phyloP scores from a whole-genome alignment of 441 rosid genomes.

The Pelargonium cotyledonis region DNA sequence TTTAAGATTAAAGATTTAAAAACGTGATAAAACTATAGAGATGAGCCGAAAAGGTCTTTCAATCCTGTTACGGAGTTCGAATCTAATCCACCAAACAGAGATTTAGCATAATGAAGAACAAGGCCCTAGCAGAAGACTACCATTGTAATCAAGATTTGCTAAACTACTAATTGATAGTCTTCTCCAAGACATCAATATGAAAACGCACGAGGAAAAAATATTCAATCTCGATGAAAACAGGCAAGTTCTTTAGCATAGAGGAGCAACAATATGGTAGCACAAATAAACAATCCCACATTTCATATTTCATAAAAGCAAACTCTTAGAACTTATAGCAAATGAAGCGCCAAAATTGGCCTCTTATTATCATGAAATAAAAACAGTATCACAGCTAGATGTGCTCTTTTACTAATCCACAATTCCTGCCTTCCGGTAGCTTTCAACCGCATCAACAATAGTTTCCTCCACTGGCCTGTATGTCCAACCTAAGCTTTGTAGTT shows the following conservation, averaged over 20 bases:
- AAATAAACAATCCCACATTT: neutral
- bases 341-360: neutral
- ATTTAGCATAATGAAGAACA: neutral
- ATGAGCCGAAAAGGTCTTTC: too few relatives aligned
- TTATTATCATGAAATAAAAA: constrained; percentile 3
- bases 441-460: constrained; percentile 57
- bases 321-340: neutral
- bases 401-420: constrained; percentile 33
- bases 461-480: constrained; percentile 51
- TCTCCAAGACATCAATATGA: neutral
- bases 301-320: neutral
- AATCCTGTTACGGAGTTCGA: too few relatives aligned
- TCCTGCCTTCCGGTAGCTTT: constrained; percentile 52
- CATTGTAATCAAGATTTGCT: neutral
- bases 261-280: too few relatives aligned
- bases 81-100: neutral
- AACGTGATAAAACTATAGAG: too few relatives aligned
- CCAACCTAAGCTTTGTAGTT: constrained; percentile 71
- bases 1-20: too few relatives aligned
- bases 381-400: neutral
- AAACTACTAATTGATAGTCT: neutral
- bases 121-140: neutral
- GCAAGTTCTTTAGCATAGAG: neutral
- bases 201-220: neutral
- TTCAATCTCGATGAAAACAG: neutral